Evolutionary conservation across 2,329 filamentous ascomycete species (phyloP), one percentile per base, ranked within the genome.

Genomic region (Cladophialophora immunda): DNA sequence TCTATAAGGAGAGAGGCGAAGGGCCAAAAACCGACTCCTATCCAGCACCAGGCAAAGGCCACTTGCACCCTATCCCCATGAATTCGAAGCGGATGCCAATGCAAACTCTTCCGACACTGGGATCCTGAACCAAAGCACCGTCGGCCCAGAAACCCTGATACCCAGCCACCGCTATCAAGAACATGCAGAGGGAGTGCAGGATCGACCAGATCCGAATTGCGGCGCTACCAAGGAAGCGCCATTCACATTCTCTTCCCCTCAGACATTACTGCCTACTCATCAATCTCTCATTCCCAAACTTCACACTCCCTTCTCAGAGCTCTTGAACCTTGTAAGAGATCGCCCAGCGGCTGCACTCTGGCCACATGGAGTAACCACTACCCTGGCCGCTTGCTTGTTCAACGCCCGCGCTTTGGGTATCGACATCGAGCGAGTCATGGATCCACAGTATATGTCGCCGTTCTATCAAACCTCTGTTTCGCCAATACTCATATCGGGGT

Each of bases 371-470:
- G 62, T 38, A 22, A 59, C 62, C 22, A 15, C 62, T n/a, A 65
- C 62, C 32, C 47, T 65, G 32, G 62, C 62, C 4, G 62, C 62
- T 2, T 65, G 62, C 27, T 34, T 65, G 11, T 65, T 65, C 57
- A 65, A 65, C 32, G 62, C 56, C 22, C 30, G 45, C 15, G 62
- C 47, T 4, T 30, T 65, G 41, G 62, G 57, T 17, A 65, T 65
- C 56, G 62, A 65, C 50, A 54, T 65, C 29, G 57, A 65, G 11
- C 47, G 47, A 25, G 34, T 65, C 34, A 59, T 59, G 57, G 62
- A 65, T 17, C 47, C 62, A 22, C 45, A 55, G 7, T 65, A 65
- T 25, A 58, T 65, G 62, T 65, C 56, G 15, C 62, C 62, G 45
- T 65, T 65, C 50, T 60, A 65, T 52, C 56, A 50, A 50, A 22